Base-by-base conservation (phyloP, 805 yeast species). In the Starmerella khaoyaiensis region DNA sequence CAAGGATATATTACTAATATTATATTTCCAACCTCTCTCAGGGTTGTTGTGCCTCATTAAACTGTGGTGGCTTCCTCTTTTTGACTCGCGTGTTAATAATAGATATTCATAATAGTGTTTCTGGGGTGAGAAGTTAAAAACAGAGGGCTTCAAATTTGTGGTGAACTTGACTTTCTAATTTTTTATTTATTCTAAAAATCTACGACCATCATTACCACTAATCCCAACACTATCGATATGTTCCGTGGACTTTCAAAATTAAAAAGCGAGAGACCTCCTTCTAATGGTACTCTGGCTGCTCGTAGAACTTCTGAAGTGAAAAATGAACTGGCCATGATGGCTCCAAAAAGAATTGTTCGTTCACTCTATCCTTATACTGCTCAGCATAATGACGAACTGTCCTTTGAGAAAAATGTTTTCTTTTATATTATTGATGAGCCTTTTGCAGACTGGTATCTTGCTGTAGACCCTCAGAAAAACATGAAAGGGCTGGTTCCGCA, bases 401-500 rank as follows among this genome's bases (percentile, higher is more conserved):
- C 73, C 21, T 87, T 90, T 56, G 53, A 59, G 29, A 72, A 74
- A 48, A 95, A 95, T 26, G 96, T 87, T 53, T 86, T 84, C 54
- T 82, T 86, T 60, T 83, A 82, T 53, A 93, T 90, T 2, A 65
- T 68, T 27, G 69, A 72, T 38, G 71, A 71, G 37, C 65, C 70
- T 38, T 77, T 74, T 47, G 50, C 58, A 10, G 70, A 65, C 28
- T 84, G 94, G 86, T 82, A 74, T 52, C 84, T 82, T 52, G 96
- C 93, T 2, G 73, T 76, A 36, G 84, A 87, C 55, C 96, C 97
- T 11, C 71, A 79, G 32, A 73, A 79, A 23, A 72, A 77, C 49
- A 61, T 69, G 20, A 67, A 71, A 35, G 98, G 98, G 1, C 71
- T 80, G 71, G 97, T 90, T 1, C 97, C 97, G 4, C 74, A 74